Percentiles rank a stretch among this genome's conserved stretches.
These are phyloP conservation scores for Pythium diclinum DNA, from an alignment of 352 stramenopile species.

Conservation along the genomic window DNA sequence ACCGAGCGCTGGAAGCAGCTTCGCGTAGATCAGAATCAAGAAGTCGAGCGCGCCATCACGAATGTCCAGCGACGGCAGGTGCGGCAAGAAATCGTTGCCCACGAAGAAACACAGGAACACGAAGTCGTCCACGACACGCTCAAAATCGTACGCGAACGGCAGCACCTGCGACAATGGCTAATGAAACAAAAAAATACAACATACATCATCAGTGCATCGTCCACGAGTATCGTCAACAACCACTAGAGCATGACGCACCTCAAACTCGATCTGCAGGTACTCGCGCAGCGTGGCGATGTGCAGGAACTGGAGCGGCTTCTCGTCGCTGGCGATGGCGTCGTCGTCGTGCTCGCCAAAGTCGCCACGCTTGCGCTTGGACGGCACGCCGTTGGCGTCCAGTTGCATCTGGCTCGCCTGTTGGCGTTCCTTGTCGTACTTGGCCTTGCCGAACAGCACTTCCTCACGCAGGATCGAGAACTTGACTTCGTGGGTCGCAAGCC, in stretches of 20 bases:
- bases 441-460: constrained; percentile 88
- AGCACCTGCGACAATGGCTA: constrained; percentile 64
- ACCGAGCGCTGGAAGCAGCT: constrained; percentile 73
- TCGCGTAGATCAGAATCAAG: constrained; percentile 97
- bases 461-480: constrained; percentile 99
- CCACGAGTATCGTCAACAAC: neutral
- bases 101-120: constrained; percentile 99
- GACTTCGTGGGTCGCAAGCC: constrained; percentile 97
- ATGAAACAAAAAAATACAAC: too few species aligned
- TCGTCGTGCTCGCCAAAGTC: constrained; percentile 83
- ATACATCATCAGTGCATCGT: neutral
- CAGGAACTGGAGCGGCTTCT: constrained; percentile 93
- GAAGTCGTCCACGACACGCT: constrained; percentile 98
- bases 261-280: constrained; percentile 94
- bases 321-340: constrained; percentile 73
- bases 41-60: constrained; percentile 97
- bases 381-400: constrained; percentile 72
- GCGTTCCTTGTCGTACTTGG: constrained; percentile 73
- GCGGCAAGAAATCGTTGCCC: constrained; percentile 98
- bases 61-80: constrained; percentile 98
- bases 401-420: constrained; percentile 62
- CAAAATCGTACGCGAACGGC: constrained; percentile 95
- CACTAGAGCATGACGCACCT: constrained; percentile 28
- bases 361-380: constrained; percentile 70
- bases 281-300: constrained; percentile 93